Evolutionary conservation across 2,329 filamentous ascomycete species (phyloP).

Genomic region (Cryphonectria radicalis): DNA sequence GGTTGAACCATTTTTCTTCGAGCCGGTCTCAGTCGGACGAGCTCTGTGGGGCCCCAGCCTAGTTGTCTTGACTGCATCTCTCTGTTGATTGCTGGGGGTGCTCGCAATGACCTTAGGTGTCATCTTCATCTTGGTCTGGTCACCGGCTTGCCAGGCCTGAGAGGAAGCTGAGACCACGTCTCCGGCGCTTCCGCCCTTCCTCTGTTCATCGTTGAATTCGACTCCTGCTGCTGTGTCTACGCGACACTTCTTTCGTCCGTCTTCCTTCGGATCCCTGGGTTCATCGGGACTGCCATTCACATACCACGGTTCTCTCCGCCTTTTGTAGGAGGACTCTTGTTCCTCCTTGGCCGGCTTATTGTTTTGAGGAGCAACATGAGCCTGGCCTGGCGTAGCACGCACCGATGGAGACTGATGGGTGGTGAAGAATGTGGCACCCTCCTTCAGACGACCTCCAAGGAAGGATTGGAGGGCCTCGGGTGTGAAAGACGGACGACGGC

Average conservation of each 20-base stretch:
- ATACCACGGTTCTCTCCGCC: neutral
- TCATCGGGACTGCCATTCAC: slow-evolving; percentile 5
- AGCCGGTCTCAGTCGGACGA: neutral
- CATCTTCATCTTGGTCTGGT: neutral
- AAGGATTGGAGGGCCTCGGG: neutral
- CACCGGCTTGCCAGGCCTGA: neutral
- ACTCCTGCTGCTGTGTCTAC: neutral
- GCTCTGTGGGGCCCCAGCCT: neutral
- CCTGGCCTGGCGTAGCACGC: neutral
- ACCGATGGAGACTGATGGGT: neutral
- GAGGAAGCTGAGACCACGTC: neutral
- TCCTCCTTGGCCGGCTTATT: neutral
- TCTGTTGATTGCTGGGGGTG: neutral
- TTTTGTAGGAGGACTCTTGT: neutral
- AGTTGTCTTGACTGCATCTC: no score
- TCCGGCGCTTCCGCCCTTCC: neutral
- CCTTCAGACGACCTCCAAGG: neutral
- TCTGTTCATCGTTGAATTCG: neutral
- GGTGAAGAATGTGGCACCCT: neutral
- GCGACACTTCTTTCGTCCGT: slow-evolving; percentile 2
- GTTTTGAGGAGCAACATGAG: neutral
- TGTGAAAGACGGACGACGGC: no score
- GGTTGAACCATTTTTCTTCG: neutral
- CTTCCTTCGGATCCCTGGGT: neutral
- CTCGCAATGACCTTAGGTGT: neutral